Evolutionary conservation across 768 basidiomycete species (phyloP), one percentile per base, ranked within the genome.

Genomic region (Leccinum subgranulosum): DNA sequence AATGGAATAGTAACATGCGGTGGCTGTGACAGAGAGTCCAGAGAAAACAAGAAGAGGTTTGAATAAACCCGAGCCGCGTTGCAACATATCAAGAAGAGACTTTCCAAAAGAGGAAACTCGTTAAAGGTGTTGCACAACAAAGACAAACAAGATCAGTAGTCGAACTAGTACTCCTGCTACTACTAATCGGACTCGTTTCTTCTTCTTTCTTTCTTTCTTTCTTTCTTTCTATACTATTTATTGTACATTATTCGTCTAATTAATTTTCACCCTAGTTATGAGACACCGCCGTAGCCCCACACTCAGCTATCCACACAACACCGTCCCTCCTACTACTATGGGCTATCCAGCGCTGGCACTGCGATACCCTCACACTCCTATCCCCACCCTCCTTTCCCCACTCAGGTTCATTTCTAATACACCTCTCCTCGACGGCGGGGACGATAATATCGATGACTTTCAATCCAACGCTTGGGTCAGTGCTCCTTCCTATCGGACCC

Each of bases 1-100:
- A 60, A 81, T 75, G 58, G 84, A 75, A 55, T 85, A 75, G 64
- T 83, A 88, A 19, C 76, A 67, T 0, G 83, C 68, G 0, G 81
- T 75, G 33, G 77, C 65, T 4, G 78, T 74, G 31, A 73, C 69
- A 0, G 77, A 76, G 31, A 79, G 69, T 11, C 76, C 75, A 2
- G 77, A 69, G 11, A 76, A 25, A 51, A 74, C 53, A n/a, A 76
- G 58, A 6, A 66, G 59, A 43, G 64, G 65, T 49, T 27, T 58
- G 45, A 49, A 31, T 10, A 53, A 12, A 12, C 17, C 10, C 3
- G 19, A 19, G 12, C 19, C 39, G 17, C 39, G 9, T 11, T 46
- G 14, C 51, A 63, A 65, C 63, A 69, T 60, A 29, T 29, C 34
- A 25, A 55, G 12, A 39, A 39, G 53, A 51, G 48, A 36, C 15